Evolutionary conservation across 805 yeast genomes (phyloP), one percentile per base, ranked within the genome.

Genomic region (Geotrichum ghanense): DNA sequence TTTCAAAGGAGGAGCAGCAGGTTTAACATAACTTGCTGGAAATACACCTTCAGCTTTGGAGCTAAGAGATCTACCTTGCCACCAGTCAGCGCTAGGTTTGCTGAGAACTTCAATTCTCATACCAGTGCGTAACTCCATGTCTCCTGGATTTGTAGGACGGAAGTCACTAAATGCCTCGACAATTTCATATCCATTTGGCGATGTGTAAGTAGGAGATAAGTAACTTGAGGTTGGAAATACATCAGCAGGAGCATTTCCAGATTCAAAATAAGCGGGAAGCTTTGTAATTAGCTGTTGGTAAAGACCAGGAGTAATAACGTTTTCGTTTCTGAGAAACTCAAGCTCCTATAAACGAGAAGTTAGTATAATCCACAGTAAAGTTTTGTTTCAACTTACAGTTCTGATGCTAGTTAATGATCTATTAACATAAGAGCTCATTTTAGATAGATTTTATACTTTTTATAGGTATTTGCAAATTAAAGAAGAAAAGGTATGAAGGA

Each of bases 81-180:
- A 88, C 98, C 98, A 90, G 59, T 87, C 90, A 31, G 74, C 72
- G 20, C 90, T 83, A 43, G 82, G 71, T 56, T 78, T 83, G 59
- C 87, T 95, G 3, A 76, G 47, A 3, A 92, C 76, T 25, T 74
- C 73, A 43, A 92, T 63, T 56, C 74, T 78, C 51, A 83, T 90
- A 47, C 94, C 97, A 31, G 67, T 71, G 26, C 54, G 56, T 17
- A 90, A 69, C 6, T 61, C 65, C 56, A 90, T 67, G 63, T 90
- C 98, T 26, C 80, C 90, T 0, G 75, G 68, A 60, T 85, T 87
- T 54, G 79, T 84, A 0, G 95, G 79, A 5, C 66, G 63, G 65
- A 80, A 90, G 55, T 77, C 85, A 64, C 83, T 90, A 43, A 83
- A 47, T 0, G 87, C 96, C 52, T 77, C 86, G 16, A 64, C 71